Percentiles rank a stretch among this genome's conserved stretches.
Conservation (phyloP, 352 stramenopile species). For the Phytophthora vignae region DNA sequence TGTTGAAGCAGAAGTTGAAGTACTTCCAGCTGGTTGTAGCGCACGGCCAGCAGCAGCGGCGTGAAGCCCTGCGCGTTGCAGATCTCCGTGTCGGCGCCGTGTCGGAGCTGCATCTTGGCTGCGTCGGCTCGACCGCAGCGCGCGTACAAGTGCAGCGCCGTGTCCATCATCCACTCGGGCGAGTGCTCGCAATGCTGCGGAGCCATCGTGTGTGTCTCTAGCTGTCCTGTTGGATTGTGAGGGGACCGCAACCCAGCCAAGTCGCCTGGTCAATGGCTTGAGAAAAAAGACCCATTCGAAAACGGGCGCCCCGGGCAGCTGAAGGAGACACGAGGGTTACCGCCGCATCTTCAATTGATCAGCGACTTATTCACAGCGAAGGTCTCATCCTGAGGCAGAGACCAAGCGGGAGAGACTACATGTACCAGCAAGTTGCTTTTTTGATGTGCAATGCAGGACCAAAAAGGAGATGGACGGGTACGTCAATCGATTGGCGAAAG, state of each 20-base stretch:
- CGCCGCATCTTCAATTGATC: slow-evolving; percentile 7
- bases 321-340: neutral
- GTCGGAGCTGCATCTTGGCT: slow-evolving; percentile 36
- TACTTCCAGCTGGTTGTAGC: slow-evolving; percentile 41
- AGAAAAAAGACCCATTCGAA: slow-evolving; percentile 15
- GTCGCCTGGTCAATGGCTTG: slow-evolving; percentile 7
- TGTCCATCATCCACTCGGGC: slow-evolving; percentile 37
- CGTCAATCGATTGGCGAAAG: slow-evolving; percentile 25
- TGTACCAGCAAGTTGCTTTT: slow-evolving; percentile 5
- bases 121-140: slow-evolving; percentile 35
- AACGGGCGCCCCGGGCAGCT: slow-evolving; percentile 6
- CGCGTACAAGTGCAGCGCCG: slow-evolving; percentile 50
- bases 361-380: slow-evolving; percentile 23
- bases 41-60: slow-evolving; percentile 40
- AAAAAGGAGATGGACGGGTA: slow-evolving; percentile 8
- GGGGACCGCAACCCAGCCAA: slow-evolving; percentile 7
- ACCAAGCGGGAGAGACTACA: slow-evolving; percentile 16
- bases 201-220: neutral
- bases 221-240: slow-evolving; percentile 15
- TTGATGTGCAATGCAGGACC: slow-evolving; percentile 20
- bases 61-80: slow-evolving; percentile 39
- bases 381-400: slow-evolving; percentile 25
- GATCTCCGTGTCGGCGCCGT: slow-evolving; percentile 41
- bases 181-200: slow-evolving; percentile 5
- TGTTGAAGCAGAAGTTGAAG: slow-evolving; percentile 46